Percentiles rank a stretch among this genome's conserved stretches.
These are phyloP conservation scores for Phaeosphaeriaceae sp. DNA, from an alignment of 2,329 filamentous ascomycete species.

Conservation along the genomic window DNA sequence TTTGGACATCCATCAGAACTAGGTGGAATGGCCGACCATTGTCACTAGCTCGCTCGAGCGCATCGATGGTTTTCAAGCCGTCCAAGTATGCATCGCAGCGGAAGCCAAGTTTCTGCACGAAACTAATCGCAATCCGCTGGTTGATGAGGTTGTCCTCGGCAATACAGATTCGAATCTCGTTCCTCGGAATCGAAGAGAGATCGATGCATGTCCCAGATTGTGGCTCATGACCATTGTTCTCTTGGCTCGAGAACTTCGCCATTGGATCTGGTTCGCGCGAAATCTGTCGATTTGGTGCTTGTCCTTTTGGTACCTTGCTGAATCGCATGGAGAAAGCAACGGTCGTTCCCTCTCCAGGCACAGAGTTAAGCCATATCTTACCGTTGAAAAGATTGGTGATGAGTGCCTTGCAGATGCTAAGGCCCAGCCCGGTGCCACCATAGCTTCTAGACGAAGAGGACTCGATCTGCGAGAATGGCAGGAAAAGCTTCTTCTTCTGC, in stretches of 20 bases:
- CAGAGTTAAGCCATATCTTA: slow-evolving; percentile 80
- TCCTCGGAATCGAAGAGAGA: slow-evolving; percentile 74
- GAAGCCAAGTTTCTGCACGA: slow-evolving; percentile 85
- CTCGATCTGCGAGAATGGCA: slow-evolving; percentile 92
- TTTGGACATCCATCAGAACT: slow-evolving; percentile 94
- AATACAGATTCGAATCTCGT: slow-evolving; percentile 86
- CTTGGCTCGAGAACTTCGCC: slow-evolving; percentile 61
- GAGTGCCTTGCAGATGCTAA: slow-evolving; percentile 93
- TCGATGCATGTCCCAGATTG: slow-evolving; percentile 47
- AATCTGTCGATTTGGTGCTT: slow-evolving; percentile 55
- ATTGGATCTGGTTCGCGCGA: slow-evolving; percentile 60
- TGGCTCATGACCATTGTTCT: slow-evolving; percentile 50
- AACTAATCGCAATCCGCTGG: slow-evolving; percentile 90
- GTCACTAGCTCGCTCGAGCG: slow-evolving; percentile 73
- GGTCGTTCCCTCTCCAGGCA: slow-evolving; percentile 72
- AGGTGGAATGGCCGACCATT: slow-evolving; percentile 84
- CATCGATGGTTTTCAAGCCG: slow-evolving; percentile 85
- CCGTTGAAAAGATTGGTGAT: slow-evolving; percentile 93
- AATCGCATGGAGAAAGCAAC: slow-evolving; percentile 86
- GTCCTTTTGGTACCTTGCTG: slow-evolving; percentile 75
- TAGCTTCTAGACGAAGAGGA: slow-evolving; percentile 89
- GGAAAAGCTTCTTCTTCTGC: slow-evolving; percentile 84
- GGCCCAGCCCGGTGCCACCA: slow-evolving; percentile 86
- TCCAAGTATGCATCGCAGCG: slow-evolving; percentile 89
- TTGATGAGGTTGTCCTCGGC: slow-evolving; percentile 97